Evolutionary conservation across 257 asterid genomes (phyloP), one percentile per base, ranked within the genome.

Genomic region (Salvia miltiorrhiza): DNA sequence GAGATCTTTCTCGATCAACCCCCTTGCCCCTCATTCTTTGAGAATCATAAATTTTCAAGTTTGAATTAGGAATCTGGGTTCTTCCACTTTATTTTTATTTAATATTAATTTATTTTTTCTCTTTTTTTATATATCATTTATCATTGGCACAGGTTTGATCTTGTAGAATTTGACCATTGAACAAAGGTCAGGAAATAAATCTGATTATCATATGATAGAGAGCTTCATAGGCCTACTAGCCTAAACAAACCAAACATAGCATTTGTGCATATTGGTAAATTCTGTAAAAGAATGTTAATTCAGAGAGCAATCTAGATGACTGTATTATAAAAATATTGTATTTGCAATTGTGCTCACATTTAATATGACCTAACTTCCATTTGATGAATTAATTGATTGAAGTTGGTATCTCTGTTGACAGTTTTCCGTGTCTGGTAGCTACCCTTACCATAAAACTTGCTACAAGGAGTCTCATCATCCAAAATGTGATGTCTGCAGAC

Each of bases 401-500:
- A 56, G 41, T 70, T 60, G 57, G 57, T 80, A 33, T 63, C 23
- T 68, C 41, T 72, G 41, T 60, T 57, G 79, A 84, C 88, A 93
- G 97, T 93, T 90, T 84, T 88, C 96, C 13, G 86, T 86, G 81
- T 87, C 90, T 14, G 91, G 87, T 73, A 85, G 73, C 84, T 80
- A 76, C 55, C 96, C 97, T 11, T 91, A 86, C 78, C 99, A 93
- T 70, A 90, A 87, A 76, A 67, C 86, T 40, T 93, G 99, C 90
- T 93, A 93, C 83, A 93, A 79, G 92, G 99, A 88, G 79, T 85
- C 86, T 55, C 86, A 90, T 81, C 94, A 88, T 79, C 97, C 96
- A 8, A 91, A 90, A 80, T 93, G 97, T 70, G 99, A 90, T 60
- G 84, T 93, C 76, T 93, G 99, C 93, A 79, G 82, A 76, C 80